These are phyloP conservation scores for Avena atlantica DNA, from an alignment of 176 grass and related monocot species.

Conservation along the genomic window DNA sequence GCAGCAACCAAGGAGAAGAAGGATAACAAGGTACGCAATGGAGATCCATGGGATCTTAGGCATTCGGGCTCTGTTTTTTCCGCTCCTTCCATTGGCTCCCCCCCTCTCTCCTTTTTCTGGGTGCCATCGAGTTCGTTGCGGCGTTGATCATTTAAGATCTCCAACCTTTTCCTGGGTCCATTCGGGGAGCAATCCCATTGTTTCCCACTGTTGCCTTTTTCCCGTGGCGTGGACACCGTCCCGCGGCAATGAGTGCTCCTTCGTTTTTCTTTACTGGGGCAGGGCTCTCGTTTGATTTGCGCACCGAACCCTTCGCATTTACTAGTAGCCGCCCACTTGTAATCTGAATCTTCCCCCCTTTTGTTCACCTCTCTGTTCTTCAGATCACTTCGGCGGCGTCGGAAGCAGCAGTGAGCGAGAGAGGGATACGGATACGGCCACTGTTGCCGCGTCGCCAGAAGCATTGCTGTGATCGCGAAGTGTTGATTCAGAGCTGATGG, in stretches of 20 bases:
- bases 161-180: constrained; percentile 46
- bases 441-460: constrained; percentile 42
- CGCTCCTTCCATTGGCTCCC: not conserved
- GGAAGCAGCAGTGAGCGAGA: constrained; percentile 27
- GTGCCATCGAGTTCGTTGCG: constrained; percentile 30
- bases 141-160: constrained; percentile 56
- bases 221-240: constrained; percentile 46
- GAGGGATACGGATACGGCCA: not conserved
- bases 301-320: not conserved
- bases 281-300: not conserved
- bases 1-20: not conserved
- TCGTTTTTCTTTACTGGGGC: not conserved
- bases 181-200: constrained; percentile 49
- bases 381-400: constrained; percentile 19
- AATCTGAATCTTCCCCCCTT: not conserved
- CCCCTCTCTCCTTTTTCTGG: not conserved
- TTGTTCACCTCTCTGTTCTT: constrained; percentile 1
- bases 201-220: constrained; percentile 58
- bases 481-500: not conserved
- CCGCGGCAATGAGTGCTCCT: constrained; percentile 36
- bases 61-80: not conserved
- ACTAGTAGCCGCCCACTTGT: not conserved
- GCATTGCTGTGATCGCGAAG: not conserved
- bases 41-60: constrained; percentile 30
- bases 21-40: constrained; percentile 39